A percentile compares a stretch with the other conserved stretches of the same genome.
phyloP scores from a whole-genome alignment of 768 basidiomycete species.

The Boletus vermiculosoides region DNA sequence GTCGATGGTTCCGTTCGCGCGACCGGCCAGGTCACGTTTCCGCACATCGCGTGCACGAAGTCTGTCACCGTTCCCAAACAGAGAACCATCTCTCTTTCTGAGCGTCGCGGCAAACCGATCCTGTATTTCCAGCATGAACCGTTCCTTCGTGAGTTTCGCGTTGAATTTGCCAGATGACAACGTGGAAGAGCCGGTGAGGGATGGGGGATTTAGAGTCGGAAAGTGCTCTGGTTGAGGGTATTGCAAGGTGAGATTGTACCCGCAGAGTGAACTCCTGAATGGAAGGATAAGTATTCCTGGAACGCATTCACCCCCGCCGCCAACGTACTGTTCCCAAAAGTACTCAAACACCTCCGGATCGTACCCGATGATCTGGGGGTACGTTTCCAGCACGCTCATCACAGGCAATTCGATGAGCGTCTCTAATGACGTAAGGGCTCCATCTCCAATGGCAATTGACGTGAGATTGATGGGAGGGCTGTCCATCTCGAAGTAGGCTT shows the following conservation, averaged over 20 bases:
- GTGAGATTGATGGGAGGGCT: conserved; percentile 69
- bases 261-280: conserved; percentile 57
- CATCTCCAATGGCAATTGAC: conserved; percentile 41
- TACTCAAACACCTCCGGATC: conserved; percentile 64
- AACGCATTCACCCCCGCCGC: not conserved
- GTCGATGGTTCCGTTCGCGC: conserved; percentile 57
- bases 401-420: conserved; percentile 54
- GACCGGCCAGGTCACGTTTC: conserved; percentile 50
- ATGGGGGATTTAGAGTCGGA: conserved; percentile 29
- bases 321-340: conserved; percentile 62
- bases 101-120: not conserved
- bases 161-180: not conserved
- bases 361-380: conserved; percentile 36
- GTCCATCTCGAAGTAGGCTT: conserved; percentile 23
- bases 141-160: conserved; percentile 4
- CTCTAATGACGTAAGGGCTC: conserved; percentile 41
- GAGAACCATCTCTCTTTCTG: conserved; percentile 14
- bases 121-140: conserved; percentile 11
- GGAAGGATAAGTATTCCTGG: not conserved
- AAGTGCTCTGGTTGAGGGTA: conserved; percentile 36
- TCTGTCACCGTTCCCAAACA: conserved; percentile 20
- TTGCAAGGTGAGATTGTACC: conserved; percentile 50
- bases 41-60: conserved; percentile 21
- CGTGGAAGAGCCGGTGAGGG: not conserved
- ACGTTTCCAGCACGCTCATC: conserved; percentile 44